Percentiles rank a stretch among this genome's conserved stretches.
Evolutionary conservation across 495 filamentous ascomycete species (phyloP).

Genomic region (Penicillium coprophilum): DNA sequence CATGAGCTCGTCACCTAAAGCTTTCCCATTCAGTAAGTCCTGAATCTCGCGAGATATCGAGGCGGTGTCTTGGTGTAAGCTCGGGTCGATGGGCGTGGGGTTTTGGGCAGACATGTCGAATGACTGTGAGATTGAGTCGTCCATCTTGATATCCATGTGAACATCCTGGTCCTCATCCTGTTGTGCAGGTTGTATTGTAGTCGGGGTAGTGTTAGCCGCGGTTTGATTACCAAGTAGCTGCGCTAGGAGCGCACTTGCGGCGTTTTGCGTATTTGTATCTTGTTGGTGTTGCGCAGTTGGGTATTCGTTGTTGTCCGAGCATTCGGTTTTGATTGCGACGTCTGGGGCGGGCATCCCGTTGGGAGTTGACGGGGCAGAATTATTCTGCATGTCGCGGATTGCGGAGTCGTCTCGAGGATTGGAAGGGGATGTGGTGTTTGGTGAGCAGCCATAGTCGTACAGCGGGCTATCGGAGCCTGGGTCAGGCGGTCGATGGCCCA

Average conservation of each 20-base stretch:
- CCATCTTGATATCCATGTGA: constrained; percentile 20
- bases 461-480: constrained; percentile 42
- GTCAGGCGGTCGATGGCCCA: constrained; percentile 53
- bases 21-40: constrained; percentile 22
- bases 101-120: constrained; percentile 14
- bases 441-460: constrained; percentile 44
- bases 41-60: constrained; percentile 21
- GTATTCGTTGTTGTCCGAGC: constrained; percentile 20
- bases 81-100: constrained; percentile 11
- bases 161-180: constrained; percentile 21
- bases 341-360: constrained; percentile 34
- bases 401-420: constrained; percentile 48
- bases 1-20: constrained; percentile 19
- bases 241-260: constrained; percentile 46
- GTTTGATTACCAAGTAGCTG: constrained; percentile 45
- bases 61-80: constrained; percentile 13
- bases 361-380: constrained; percentile 43
- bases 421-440: constrained; percentile 31
- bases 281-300: constrained; percentile 17
- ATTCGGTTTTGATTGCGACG: constrained; percentile 41
- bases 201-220: constrained; percentile 24
- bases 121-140: constrained; percentile 18
- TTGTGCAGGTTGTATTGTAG: constrained; percentile 14
- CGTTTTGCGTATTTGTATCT: constrained; percentile 36
- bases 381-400: constrained; percentile 46